phyloP scores from a whole-genome alignment of 2,329 filamentous ascomycete species.

The Exophiala alcalophila region DNA sequence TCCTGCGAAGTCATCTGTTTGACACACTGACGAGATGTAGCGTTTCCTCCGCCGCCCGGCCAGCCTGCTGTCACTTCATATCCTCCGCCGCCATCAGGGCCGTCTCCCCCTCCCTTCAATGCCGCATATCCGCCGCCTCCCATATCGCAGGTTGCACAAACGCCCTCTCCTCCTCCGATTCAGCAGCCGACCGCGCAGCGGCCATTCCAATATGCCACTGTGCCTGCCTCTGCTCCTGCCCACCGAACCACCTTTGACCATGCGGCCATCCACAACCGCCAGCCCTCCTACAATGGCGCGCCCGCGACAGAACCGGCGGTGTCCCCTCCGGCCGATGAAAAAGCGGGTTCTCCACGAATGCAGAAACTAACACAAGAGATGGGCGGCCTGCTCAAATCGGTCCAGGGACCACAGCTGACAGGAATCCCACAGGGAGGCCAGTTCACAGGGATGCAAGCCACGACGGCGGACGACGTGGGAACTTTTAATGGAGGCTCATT shows the following conservation, averaged over 20 bases:
- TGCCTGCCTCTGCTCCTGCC: slow-evolving; percentile 29
- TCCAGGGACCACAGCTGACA: slow-evolving; percentile 31
- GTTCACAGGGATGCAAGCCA: slow-evolving; percentile 62
- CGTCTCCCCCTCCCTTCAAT: slow-evolving; percentile 24
- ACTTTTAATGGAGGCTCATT: slow-evolving; percentile 96
- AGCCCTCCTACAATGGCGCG: slow-evolving; percentile 24
- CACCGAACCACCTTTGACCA: slow-evolving; percentile 29
- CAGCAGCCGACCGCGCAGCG: slow-evolving; percentile 28
- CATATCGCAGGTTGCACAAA: slow-evolving; percentile 17
- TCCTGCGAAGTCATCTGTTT: not conserved
- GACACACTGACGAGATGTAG: slow-evolving; percentile 20
- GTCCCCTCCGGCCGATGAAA: slow-evolving; percentile 9
- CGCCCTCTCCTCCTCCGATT: slow-evolving; percentile 24
- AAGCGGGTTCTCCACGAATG: slow-evolving; percentile 14
- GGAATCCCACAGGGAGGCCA: slow-evolving; percentile 50
- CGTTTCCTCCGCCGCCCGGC: slow-evolving; percentile 32
- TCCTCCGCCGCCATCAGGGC: slow-evolving; percentile 30
- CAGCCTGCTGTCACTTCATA: slow-evolving; percentile 27
- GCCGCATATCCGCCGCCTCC: slow-evolving; percentile 26
- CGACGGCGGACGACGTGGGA: slow-evolving; percentile 76
- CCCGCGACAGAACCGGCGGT: slow-evolving; percentile 6
- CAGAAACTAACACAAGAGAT: slow-evolving; percentile 24
- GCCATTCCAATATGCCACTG: slow-evolving; percentile 26
- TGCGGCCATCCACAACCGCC: slow-evolving; percentile 22
- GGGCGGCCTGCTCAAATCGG: slow-evolving; percentile 21